Base-by-base conservation (phyloP, 371 early-diverging fungal genomes). In the Syncephalastrum racemosum region DNA sequence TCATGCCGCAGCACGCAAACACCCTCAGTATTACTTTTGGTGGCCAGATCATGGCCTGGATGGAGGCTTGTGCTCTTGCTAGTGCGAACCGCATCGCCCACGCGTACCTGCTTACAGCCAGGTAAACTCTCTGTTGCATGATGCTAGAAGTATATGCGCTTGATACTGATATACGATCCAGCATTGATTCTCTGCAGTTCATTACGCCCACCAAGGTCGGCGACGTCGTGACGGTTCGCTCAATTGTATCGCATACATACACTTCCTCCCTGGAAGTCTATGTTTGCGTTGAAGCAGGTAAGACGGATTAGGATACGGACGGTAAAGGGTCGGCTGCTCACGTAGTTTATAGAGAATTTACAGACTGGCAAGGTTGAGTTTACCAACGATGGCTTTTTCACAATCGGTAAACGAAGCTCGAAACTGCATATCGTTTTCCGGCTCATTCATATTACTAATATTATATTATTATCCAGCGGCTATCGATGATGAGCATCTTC, bases 1-100 rank as follows among this genome's bases (percentile, higher is more conserved):
- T 90, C 7, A 77, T 90, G 75, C 91, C 91, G 14, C 87, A 88
- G 39, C 89, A 90, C 68, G 88, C 88, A 20, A 90, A 90, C 51
- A 80, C 85, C 3, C 59, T 87, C 4, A 73, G 77, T 22, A 87
- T 88, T 42, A 89, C 89, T 4, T 90, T 90, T 80, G 91, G 91
- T 61, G 90, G 91, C n/a, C 82, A 86, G 56, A 88, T 90, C 50
- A 88, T 90, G 77, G 74, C 79, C 36, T 89, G 87, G 86, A 88
- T 90, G 87, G 91, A 90, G 62, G 70, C 64, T 5, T 83, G 85
- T 64, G 83, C 86, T 4, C 64, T 84, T 3, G 81, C 86, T 2
- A 82, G 88, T 48, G 91, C 91, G 0, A 74, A 73, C 53, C 75
- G 88, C 20, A 71, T 86, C 40, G 68, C 81, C 0, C 66, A 82